These are phyloP conservation scores for Neocallimastix lanati DNA, from an alignment of 192 early-diverging fungal species.

Conservation along the genomic window DNA sequence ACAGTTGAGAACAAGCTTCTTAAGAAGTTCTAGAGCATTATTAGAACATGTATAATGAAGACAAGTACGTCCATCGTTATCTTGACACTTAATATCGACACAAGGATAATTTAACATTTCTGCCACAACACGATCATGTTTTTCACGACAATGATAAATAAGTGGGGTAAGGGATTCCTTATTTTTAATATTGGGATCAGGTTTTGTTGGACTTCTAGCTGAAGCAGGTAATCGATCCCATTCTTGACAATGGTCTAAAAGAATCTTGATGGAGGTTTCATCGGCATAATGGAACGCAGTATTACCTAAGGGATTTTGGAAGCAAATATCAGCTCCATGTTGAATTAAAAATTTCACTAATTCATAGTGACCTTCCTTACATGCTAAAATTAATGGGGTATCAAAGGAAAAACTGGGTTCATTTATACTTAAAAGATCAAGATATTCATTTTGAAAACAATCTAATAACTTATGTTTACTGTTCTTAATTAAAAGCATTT, in stretches of 20 bases:
- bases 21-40: background rate
- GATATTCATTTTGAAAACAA: background rate
- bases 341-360: background rate
- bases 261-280: background rate
- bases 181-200: background rate
- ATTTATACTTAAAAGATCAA: background rate
- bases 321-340: background rate
- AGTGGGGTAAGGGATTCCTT: background rate
- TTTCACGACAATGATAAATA: background rate
- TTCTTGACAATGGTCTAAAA: background rate
- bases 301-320: background rate
- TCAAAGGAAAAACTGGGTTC: background rate
- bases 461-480: background rate
- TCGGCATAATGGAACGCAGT: background rate
- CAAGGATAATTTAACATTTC: background rate
- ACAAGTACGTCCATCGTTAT: background rate
- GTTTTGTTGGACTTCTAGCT: background rate
- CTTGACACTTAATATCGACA: background rate
- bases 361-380: background rate
- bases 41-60: background rate
- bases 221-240: background rate
- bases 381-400: background rate
- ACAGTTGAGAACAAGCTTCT: background rate
- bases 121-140: background rate
- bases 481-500: background rate